These are phyloP conservation scores for Epichloe amarillans DNA, from an alignment of 2,329 filamentous ascomycete genomes.

Conservation along the genomic window DNA sequence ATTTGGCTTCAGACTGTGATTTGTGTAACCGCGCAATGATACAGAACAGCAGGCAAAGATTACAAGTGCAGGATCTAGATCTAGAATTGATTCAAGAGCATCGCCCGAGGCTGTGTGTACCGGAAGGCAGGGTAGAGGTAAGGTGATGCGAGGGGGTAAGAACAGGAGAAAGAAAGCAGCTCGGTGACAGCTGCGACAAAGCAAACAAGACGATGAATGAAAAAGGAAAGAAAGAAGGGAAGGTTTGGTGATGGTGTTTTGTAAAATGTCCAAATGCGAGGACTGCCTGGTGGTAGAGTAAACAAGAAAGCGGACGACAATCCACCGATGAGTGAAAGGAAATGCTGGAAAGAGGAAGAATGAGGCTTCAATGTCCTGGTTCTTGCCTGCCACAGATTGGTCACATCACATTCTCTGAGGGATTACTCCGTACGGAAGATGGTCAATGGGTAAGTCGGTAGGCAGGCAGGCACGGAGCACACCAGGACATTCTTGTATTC, in stretches of 20 bases:
- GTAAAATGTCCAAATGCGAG: too few relatives aligned
- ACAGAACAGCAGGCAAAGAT: neutral
- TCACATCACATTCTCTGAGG: neutral
- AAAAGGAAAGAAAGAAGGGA: too few relatives aligned
- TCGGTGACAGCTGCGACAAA: neutral
- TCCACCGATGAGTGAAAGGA: neutral
- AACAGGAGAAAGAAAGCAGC: neutral
- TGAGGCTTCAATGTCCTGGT: neutral
- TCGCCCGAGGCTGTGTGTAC: neutral
- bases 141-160: neutral
- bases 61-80: neutral
- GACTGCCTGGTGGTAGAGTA: neutral
- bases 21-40: neutral
- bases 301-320: neutral
- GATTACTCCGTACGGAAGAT: neutral
- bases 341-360: neutral
- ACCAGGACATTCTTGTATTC: neutral
- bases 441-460: too few relatives aligned
- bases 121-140: neutral
- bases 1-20: neutral
- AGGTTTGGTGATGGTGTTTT: neutral
- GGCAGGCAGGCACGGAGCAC: neutral
- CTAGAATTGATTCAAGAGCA: neutral
- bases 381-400: neutral
- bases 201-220: neutral